Conservation (phyloP, 139 green algal species). For the Edaphochlamys debaryana region DNA sequence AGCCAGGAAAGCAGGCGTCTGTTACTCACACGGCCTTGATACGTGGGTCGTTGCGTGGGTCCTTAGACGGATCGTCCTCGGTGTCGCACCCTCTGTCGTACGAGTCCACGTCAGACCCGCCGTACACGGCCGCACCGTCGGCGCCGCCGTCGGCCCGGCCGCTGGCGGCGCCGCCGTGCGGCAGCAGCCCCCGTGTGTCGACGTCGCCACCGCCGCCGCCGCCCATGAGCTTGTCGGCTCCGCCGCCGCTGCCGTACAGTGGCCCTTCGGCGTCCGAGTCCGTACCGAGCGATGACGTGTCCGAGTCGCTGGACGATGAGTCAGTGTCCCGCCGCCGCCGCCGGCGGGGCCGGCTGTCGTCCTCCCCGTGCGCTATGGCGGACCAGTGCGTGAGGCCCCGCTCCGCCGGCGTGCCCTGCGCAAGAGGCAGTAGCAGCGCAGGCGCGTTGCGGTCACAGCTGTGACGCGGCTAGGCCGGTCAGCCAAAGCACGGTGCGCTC, state of each 20-base stretch:
- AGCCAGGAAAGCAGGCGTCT: too few relatives aligned
- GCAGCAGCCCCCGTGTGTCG: neutral
- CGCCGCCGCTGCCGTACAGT: neutral
- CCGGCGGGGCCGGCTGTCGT: too few relatives aligned
- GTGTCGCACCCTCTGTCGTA: neutral
- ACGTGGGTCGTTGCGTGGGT: constrained; percentile 22
- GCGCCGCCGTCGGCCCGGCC: neutral
- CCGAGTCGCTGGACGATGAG: too few relatives aligned
- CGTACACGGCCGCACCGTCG: neutral
- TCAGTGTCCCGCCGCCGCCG: too few relatives aligned
- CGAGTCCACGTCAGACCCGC: neutral
- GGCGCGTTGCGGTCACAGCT: too few relatives aligned
- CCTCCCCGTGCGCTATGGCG: too few relatives aligned
- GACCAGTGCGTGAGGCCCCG: constrained; percentile 29
- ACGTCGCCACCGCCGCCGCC: neutral
- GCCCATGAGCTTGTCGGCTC: neutral
- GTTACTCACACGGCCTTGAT: constrained; percentile 45
- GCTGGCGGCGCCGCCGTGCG: too few relatives aligned
- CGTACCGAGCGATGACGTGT: too few relatives aligned
- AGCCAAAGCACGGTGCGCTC: too few relatives aligned
- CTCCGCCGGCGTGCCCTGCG: neutral
- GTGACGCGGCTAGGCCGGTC: too few relatives aligned
- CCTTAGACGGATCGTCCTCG: neutral
- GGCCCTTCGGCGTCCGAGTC: too few relatives aligned
- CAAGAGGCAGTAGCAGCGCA: too few relatives aligned